These are phyloP conservation scores for Penicillium coprophilum DNA, from an alignment of 495 filamentous ascomycete genomes.

Conservation along the genomic window DNA sequence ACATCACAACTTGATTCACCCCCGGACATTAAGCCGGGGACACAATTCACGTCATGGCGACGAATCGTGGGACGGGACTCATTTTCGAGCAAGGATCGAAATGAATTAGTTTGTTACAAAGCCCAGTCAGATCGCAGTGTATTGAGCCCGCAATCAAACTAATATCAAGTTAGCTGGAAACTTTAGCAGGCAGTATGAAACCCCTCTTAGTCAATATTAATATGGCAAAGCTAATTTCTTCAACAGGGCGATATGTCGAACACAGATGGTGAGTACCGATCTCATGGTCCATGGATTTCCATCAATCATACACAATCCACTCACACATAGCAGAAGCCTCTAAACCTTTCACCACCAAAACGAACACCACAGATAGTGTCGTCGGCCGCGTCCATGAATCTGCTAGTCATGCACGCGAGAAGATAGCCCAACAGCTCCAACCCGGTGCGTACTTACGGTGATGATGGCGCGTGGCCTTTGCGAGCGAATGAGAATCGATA, in stretches of 20 bases:
- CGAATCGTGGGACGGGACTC: background rate
- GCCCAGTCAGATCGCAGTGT: background rate
- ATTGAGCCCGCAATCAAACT: background rate
- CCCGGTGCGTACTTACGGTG: conserved; percentile 24
- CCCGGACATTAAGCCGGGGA: conserved; percentile 1
- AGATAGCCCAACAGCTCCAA: conserved; percentile 24
- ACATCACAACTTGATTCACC: conserved; percentile 4
- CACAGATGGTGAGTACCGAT: conserved; percentile 15
- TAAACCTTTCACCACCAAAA: conserved; percentile 16
- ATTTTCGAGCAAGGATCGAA: background rate
- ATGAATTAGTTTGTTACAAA: too few species aligned
- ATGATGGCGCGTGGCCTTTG: background rate
- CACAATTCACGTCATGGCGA: conserved; percentile 11
- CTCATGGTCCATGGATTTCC: too few species aligned
- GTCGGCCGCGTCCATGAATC: conserved; percentile 16
- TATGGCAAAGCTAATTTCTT: conserved; percentile 4
- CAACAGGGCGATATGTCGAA: conserved; percentile 10
- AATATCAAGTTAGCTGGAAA: conserved; percentile 3
- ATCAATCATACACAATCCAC: background rate
- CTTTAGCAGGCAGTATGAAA: conserved; percentile 4
- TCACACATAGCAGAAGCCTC: conserved; percentile 13
- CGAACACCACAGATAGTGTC: conserved; percentile 17
- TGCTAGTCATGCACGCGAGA: conserved; percentile 24
- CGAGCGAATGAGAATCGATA: background rate
- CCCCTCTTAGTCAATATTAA: background rate